Evolutionary conservation across 257 asterid genomes (phyloP).

Genomic region (Nicotiana paniculata): DNA sequence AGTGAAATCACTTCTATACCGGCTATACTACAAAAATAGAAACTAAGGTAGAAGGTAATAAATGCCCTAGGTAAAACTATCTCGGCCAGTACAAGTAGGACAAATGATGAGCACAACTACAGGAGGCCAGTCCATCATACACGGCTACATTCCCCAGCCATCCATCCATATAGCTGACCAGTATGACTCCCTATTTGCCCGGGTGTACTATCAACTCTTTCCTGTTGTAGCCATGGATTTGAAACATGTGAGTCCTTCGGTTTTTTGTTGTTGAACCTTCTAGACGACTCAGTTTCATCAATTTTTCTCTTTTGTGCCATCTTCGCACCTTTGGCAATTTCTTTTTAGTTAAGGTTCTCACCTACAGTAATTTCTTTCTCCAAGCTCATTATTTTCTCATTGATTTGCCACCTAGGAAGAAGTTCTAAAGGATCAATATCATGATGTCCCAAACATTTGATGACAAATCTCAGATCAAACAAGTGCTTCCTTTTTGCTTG

Average conservation of each 20-base stretch:
- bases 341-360: slow-evolving; percentile 1
- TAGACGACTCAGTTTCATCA: slow-evolving; percentile 37
- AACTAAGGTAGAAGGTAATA: background rate
- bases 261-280: slow-evolving; percentile 36
- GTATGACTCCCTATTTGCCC: slow-evolving; percentile 25
- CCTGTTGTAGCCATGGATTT: slow-evolving; percentile 33
- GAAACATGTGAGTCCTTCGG: slow-evolving; percentile 38
- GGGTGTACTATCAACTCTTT: slow-evolving; percentile 19
- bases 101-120: slow-evolving; percentile 29
- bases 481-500: slow-evolving; percentile 62
- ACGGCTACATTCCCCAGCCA: slow-evolving; percentile 32
- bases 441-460: slow-evolving; percentile 54
- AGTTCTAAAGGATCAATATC: slow-evolving; percentile 46
- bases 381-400: slow-evolving; percentile 40
- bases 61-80: background rate
- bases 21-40: background rate
- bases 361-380: slow-evolving; percentile 44
- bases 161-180: slow-evolving; percentile 33
- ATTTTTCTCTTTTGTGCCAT: slow-evolving; percentile 51
- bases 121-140: slow-evolving; percentile 20
- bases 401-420: slow-evolving; percentile 76
- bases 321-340: background rate
- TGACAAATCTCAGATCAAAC: slow-evolving; percentile 41
- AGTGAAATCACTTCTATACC: background rate
- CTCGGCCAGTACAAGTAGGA: slow-evolving; percentile 36